Evolutionary conservation across 1,284 basidiomycete genomes (phyloP), one percentile per base, ranked within the genome.

Genomic region (Apiotrichum montevideense): DNA sequence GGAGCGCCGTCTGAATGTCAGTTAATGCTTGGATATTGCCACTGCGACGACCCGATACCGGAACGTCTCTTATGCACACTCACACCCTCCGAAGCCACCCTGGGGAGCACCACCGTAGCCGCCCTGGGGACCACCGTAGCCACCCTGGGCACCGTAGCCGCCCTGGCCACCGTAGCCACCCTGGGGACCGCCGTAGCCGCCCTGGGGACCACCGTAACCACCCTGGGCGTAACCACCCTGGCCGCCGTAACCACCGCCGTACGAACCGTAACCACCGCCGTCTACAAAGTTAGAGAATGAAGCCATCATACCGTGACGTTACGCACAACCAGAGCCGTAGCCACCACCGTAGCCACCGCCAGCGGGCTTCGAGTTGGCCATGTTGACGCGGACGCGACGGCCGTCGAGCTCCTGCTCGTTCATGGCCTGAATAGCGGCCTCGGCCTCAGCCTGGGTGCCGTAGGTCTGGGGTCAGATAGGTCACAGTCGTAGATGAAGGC

Each of bases 331-430:
- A 46, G 68, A 70, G 59, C 64, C 59, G 71, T 74, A 75, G 56
- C 73, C 72, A 63, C 70, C 70, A 55, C 74, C 69, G 56, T 65
- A 65, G 52, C 80, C 79, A 53, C 80, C 79, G 42, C 82, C 81
- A 15, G 81, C 82, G 59, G 82, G 81, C 66, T 89, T 85, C 56
- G 90, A 87, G 76, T 96, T 97, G 66, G 94, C 94, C 65, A 96
- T 80, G 81, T 97, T 97, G 62, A 97, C 93, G 58, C 80, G 78
- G 74, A 98, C 87, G 67, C 88, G 84, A 67, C 94, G 85, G 61
- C 93, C 92, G 77, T 98, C 94, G 67, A 98, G 85, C 70, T 95
- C 90, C 69, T 88, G 85, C 75, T 97, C 94, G 80, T 97, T 89
- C 75, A 96, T 81, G 48, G 78, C 80, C 57, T 65, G 66, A 73